Evolutionary conservation across 2,329 filamentous ascomycete species (phyloP), one percentile per base, ranked within the genome.

Genomic region (Ascochyta viciae-villosae): DNA sequence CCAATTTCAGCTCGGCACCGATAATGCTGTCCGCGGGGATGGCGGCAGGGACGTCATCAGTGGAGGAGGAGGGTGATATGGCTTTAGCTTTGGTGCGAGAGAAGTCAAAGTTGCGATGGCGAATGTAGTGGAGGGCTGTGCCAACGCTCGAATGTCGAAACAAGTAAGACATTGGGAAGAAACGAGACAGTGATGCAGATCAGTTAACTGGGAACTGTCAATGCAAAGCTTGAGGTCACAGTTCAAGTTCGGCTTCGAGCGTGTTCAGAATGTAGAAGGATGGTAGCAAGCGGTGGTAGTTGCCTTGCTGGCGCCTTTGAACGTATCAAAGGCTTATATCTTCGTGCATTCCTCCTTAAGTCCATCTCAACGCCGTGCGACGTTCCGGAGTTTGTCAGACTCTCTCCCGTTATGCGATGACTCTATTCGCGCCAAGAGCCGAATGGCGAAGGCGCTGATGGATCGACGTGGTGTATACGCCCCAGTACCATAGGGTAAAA

Each of bases 31-130:
- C 42, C 46, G 52, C 29, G 24, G 54, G 15, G 10, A 65, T 42
- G 38, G 59, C 34, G 51, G 44, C 45, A 40, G 57, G 23, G 13
- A 65, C 24, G n/a, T 68, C 62, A 29, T 69, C 66, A 15, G 50
- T 60, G 3, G 66, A 65, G 4, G 63, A 64, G 5, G 59, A 62
- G 12, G 42, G 27, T 31, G 66, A 63, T 33, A 65, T 45, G 10
- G 56, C 31, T 31, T 67, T 63, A 4, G 41, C 48, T 4, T 53
- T 52, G 8, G 33, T 53, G 19, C 65, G 61, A 5, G 65, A 52
- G 48, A 59, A 69, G 40, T 65, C 61, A 27, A 69, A 60, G 40
- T 60, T 67, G 39, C 65, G 57, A 31, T 69, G 49, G 34, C 56
- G 64, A 24, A 57, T 49, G 43, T 66, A 67, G 29, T 62, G 66